A percentile compares a stretch with the other conserved stretches of the same genome.
phyloP scores from a whole-genome alignment of 2,329 filamentous ascomycete species.

The Neofusicoccum kwambonambiense region DNA sequence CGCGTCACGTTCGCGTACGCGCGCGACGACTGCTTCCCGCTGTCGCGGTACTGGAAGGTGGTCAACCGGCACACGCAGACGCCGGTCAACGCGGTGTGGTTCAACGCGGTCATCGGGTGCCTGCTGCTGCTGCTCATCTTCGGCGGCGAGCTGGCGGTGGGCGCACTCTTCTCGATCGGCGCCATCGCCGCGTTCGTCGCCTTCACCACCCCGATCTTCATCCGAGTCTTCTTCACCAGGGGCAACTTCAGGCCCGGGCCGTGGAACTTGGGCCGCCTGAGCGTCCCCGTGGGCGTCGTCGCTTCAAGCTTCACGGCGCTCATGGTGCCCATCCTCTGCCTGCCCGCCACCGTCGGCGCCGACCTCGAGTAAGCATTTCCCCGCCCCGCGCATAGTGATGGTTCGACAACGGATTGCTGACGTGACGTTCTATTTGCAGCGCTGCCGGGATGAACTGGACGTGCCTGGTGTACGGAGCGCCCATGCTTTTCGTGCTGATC shows the following conservation, averaged over 20 bases:
- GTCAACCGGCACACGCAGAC: conserved; percentile 63
- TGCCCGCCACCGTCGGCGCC: conserved; percentile 58
- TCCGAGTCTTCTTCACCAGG: conserved; percentile 60
- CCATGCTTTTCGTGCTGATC: conserved; percentile 58
- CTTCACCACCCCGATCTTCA: conserved; percentile 59
- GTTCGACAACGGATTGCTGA: not conserved
- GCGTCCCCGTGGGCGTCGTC: conserved; percentile 55
- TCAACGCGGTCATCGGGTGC: conserved; percentile 61
- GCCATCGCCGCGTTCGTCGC: conserved; percentile 67
- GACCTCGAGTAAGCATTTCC: conserved; percentile 48
- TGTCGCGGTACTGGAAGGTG: conserved; percentile 57
- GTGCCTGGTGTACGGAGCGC: conserved; percentile 62
- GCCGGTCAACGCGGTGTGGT: conserved; percentile 69
- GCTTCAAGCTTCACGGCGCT: conserved; percentile 61
- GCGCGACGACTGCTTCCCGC: conserved; percentile 67
- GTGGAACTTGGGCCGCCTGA: conserved; percentile 65
- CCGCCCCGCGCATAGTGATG: not conserved
- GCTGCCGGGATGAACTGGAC: conserved; percentile 66
- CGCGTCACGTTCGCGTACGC: conserved; percentile 73
- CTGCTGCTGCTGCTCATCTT: conserved; percentile 64
- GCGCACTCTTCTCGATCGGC: conserved; percentile 68
- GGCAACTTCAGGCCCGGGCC: conserved; percentile 65
- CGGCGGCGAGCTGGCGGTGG: conserved; percentile 61
- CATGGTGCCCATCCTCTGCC: conserved; percentile 68
- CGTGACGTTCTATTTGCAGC: conserved; percentile 24